These are phyloP conservation scores for Beauveria pseudobassiana DNA, from an alignment of 2,329 filamentous ascomycete species.

Conservation along the genomic window DNA sequence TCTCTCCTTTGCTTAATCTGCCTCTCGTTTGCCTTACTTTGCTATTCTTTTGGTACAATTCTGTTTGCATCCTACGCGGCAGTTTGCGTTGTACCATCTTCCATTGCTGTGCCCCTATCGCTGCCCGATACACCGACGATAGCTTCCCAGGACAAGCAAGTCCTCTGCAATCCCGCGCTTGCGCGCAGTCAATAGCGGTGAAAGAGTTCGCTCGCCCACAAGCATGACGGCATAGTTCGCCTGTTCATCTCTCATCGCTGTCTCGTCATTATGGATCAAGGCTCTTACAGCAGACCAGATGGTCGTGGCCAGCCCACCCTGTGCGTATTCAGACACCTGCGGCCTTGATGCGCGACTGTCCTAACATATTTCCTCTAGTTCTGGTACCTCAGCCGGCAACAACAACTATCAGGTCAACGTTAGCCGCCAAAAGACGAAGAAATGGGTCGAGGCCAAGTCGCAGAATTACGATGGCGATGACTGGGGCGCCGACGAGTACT, in stretches of 20 bases:
- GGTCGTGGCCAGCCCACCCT: slow-evolving; percentile 9
- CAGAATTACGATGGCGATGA: slow-evolving; percentile 89
- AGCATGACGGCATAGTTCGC: not conserved
- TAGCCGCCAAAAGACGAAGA: slow-evolving; percentile 81
- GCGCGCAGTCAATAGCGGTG: not conserved
- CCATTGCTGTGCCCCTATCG: not conserved
- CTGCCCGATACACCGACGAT: not conserved
- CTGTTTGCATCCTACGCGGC: not conserved
- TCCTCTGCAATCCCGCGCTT: not conserved
- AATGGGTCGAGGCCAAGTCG: slow-evolving; percentile 87
- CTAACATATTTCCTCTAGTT: not conserved
- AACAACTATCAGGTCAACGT: slow-evolving; percentile 71
- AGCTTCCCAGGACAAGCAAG: not conserved
- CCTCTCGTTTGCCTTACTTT: not conserved
- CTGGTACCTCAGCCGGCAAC: slow-evolving; percentile 9
- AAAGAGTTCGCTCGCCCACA: not conserved
- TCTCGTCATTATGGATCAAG: slow-evolving; percentile 8
- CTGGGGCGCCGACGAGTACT: slow-evolving; percentile 70
- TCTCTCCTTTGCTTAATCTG: not conserved
- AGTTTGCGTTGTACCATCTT: not conserved
- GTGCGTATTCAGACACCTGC: not conserved
- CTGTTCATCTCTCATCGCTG: not conserved
- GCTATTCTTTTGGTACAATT: not conserved
- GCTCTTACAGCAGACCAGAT: slow-evolving; percentile 11
- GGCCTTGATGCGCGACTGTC: not conserved